These are phyloP conservation scores for Trichosporon sp. DNA, from an alignment of 1,284 basidiomycete genomes.

Conservation along the genomic window DNA sequence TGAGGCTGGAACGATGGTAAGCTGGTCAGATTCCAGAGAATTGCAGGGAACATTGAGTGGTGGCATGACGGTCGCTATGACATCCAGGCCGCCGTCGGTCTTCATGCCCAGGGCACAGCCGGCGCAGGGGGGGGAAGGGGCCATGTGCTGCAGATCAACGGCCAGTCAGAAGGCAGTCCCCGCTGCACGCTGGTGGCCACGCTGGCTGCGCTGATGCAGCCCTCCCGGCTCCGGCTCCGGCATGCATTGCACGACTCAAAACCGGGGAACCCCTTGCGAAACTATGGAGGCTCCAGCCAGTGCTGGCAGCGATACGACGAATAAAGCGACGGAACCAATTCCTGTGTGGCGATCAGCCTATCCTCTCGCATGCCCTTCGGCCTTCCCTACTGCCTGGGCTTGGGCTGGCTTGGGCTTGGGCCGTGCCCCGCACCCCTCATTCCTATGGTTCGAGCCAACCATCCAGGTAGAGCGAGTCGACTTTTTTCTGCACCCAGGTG, in stretches of 20 bases:
- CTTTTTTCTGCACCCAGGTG: no score
- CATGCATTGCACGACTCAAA: no score
- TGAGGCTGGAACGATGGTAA: background rate
- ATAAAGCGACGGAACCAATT: background rate
- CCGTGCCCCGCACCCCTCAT: background rate
- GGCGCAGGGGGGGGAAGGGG: no score
- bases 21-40: background rate
- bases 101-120: background rate
- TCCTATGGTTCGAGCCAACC: no score
- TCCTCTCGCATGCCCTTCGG: background rate
- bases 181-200: no score
- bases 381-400: background rate
- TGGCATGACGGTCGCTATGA: background rate
- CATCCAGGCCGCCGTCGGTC: background rate
- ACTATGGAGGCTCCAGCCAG: no score
- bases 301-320: background rate
- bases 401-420: no score
- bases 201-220: no score
- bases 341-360: background rate
- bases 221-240: no score
- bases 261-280: no score
- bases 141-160: background rate
- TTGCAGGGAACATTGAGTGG: background rate
- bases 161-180: no score
- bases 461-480: no score